These are phyloP conservation scores for Epichloe gansuensis DNA, from an alignment of 2,329 filamentous ascomycete genomes.

Conservation along the genomic window DNA sequence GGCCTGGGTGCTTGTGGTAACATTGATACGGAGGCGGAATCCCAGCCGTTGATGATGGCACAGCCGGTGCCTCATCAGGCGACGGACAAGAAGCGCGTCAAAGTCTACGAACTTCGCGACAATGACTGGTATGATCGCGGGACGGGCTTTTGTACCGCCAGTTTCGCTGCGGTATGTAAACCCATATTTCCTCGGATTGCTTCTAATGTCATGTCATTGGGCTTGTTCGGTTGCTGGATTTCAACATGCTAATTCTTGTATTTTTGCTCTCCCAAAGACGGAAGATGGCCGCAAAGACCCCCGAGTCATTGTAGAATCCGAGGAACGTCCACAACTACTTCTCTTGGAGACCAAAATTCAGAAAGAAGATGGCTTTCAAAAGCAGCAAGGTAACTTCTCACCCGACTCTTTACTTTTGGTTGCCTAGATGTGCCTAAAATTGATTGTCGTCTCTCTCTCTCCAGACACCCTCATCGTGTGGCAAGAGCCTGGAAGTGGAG, in stretches of 20 bases:
- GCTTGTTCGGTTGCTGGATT: too few species aligned
- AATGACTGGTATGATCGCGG: slow-evolving; percentile 99
- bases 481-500: slow-evolving; percentile 73
- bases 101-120: slow-evolving; percentile 96
- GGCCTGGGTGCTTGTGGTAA: slow-evolving; percentile 38
- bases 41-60: slow-evolving; percentile 58
- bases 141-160: slow-evolving; percentile 85
- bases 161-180: slow-evolving; percentile 55
- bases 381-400: slow-evolving; percentile 71
- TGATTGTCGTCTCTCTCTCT: background rate
- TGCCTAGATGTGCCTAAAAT: background rate
- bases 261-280: slow-evolving; percentile 26
- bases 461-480: slow-evolving; percentile 94
- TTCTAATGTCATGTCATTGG: background rate
- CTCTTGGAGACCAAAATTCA: slow-evolving; percentile 82
- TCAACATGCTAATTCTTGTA: background rate
- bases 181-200: background rate
- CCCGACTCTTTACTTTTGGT: background rate
- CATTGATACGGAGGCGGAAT: slow-evolving; percentile 39
- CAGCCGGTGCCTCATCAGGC: slow-evolving; percentile 57
- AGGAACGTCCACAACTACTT: slow-evolving; percentile 75
- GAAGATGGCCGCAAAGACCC: slow-evolving; percentile 63
- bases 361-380: slow-evolving; percentile 94
- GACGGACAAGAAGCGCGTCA: slow-evolving; percentile 68
- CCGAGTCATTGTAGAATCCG: slow-evolving; percentile 80